Evolutionary conservation across 1,139 yeast genomes (phyloP).

Genomic region (Geotrichum histeridarum): DNA sequence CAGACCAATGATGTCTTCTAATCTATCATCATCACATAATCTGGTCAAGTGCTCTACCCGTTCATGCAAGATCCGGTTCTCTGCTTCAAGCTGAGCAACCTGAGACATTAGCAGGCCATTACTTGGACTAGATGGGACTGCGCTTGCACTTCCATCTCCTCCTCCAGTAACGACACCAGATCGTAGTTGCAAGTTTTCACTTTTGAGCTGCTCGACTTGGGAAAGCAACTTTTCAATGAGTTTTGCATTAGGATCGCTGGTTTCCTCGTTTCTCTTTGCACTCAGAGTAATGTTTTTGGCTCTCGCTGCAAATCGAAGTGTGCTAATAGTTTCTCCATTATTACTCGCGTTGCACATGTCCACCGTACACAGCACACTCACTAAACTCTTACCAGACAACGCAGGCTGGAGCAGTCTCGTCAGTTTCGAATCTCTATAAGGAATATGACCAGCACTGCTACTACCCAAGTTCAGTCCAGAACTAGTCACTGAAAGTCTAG

Average conservation of each 20-base stretch:
- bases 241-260: conserved; percentile 24
- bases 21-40: conserved; percentile 53
- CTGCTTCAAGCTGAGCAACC: conserved; percentile 51
- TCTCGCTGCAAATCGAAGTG: conserved; percentile 85
- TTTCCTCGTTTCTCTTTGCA: conserved; percentile 49
- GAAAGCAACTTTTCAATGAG: conserved; percentile 29
- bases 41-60: conserved; percentile 65
- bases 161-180: background rate
- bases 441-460: conserved; percentile 54
- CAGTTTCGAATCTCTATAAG: conserved; percentile 86
- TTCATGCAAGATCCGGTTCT: conserved; percentile 57
- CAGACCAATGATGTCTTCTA: conserved; percentile 42
- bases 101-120: conserved; percentile 26
- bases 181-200: conserved; percentile 34
- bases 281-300: conserved; percentile 78
- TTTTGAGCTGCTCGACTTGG: conserved; percentile 40
- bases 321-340: conserved; percentile 77
- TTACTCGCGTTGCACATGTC: conserved; percentile 40
- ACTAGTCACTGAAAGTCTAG: conserved; percentile 47
- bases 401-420: conserved; percentile 89
- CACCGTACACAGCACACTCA: conserved; percentile 76
- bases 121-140: conserved; percentile 1
- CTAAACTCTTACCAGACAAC: conserved; percentile 77
- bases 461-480: conserved; percentile 27
- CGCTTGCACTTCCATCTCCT: background rate